Evolutionary conservation across 805 yeast species (phyloP).

Genomic region (Suhomyces canberraensis): DNA sequence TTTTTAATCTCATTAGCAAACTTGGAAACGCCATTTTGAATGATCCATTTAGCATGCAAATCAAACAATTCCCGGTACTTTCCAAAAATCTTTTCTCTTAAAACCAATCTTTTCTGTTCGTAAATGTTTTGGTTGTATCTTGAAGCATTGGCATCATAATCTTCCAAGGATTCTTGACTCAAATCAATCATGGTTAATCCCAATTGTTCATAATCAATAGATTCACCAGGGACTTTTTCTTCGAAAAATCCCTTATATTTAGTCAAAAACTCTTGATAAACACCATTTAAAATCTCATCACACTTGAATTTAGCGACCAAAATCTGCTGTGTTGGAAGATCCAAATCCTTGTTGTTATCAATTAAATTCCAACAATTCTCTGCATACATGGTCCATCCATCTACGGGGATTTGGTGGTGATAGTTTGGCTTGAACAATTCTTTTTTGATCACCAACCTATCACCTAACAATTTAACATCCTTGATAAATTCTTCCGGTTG

Average conservation of each 20-base stretch:
- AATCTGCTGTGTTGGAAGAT: constrained; percentile 94
- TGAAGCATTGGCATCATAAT: constrained; percentile 71
- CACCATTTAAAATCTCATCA: constrained; percentile 68
- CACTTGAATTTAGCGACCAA: constrained; percentile 93
- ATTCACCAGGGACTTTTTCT: constrained; percentile 7
- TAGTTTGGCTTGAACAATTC: constrained; percentile 62
- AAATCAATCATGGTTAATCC: constrained; percentile 44
- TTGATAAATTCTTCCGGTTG: constrained; percentile 66
- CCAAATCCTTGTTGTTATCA: constrained; percentile 88
- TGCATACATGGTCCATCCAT: constrained; percentile 94
- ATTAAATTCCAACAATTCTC: constrained; percentile 93
- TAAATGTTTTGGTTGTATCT: constrained; percentile 71
- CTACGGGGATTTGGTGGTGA: constrained; percentile 85
- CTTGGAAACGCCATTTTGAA: constrained; percentile 11
- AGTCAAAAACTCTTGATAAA: constrained; percentile 27
- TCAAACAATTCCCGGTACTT: constrained; percentile 39
- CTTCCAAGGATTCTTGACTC: constrained; percentile 43
- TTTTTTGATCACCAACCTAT: constrained; percentile 46
- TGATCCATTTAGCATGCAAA: constrained; percentile 19
- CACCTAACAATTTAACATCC: constrained; percentile 64
- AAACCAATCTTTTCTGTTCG: constrained; percentile 51
- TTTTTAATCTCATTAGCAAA: constrained; percentile 10
- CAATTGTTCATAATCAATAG: constrained; percentile 44
- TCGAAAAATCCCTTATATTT: constrained; percentile 15
- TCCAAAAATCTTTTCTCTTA: constrained; percentile 47